phyloP scores from a whole-genome alignment of 495 filamentous ascomycete species.

The Geoglossum glabrum region DNA sequence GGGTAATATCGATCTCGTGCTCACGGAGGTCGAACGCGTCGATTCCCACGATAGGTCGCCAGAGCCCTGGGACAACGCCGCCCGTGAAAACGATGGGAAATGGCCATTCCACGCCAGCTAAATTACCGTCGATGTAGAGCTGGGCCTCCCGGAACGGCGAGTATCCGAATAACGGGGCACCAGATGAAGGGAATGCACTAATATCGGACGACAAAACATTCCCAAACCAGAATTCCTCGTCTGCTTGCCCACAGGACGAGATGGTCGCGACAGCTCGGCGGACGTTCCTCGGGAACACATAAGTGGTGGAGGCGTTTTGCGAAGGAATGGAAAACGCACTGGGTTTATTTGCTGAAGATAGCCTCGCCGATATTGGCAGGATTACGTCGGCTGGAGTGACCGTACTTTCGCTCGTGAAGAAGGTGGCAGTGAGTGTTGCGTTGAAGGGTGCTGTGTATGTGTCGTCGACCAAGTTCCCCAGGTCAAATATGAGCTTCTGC shows the following conservation, averaged over 20 bases:
- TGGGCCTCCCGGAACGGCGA: conserved; percentile 73
- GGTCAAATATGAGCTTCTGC: conserved; percentile 67
- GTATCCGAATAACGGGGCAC: conserved; percentile 42
- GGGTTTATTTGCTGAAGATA: conserved; percentile 28
- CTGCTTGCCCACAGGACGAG: conserved; percentile 54
- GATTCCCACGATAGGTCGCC: conserved; percentile 70
- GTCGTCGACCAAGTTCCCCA: conserved; percentile 55
- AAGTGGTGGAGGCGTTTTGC: conserved; percentile 36
- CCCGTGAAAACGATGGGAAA: conserved; percentile 81
- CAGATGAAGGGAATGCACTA: conserved; percentile 35
- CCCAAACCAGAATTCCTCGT: conserved; percentile 80
- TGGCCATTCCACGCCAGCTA: conserved; percentile 69
- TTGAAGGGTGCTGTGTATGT: conserved; percentile 67
- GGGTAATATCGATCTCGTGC: conserved; percentile 70
- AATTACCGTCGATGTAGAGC: conserved; percentile 49
- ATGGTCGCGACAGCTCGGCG: conserved; percentile 57
- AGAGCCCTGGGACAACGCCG: conserved; percentile 61
- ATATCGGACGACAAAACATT: conserved; percentile 51
- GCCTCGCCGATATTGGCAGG: conserved; percentile 51
- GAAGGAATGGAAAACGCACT: conserved; percentile 54
- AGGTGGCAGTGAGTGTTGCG: conserved; percentile 60
- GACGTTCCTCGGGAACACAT: conserved; percentile 38
- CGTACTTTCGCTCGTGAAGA: conserved; percentile 34
- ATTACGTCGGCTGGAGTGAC: conserved; percentile 40
- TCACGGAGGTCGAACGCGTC: conserved; percentile 67